phyloP scores from a whole-genome alignment of 1,284 basidiomycete species.

The Boletus mariae region DNA sequence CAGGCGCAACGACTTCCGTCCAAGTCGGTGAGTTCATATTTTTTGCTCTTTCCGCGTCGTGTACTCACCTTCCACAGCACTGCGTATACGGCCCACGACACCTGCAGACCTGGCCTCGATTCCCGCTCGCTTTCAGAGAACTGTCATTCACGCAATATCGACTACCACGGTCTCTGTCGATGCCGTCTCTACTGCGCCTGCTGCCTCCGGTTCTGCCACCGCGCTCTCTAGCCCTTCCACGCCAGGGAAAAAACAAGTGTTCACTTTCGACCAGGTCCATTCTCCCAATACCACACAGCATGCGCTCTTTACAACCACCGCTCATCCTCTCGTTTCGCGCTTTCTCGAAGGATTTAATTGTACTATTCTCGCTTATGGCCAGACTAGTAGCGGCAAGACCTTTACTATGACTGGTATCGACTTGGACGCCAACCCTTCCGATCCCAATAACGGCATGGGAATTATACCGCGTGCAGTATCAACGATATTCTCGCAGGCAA shows the following conservation, averaged over 20 bases:
- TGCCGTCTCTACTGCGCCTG: constrained; percentile 45
- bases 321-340: constrained; percentile 82
- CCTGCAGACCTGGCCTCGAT: constrained; percentile 80
- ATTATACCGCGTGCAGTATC: constrained; percentile 95
- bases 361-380: constrained; percentile 96
- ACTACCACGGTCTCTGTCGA: constrained; percentile 75
- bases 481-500: constrained; percentile 82
- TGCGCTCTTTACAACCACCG: constrained; percentile 80
- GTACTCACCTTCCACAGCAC: constrained; percentile 49
- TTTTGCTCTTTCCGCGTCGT: background rate
- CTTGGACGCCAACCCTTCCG: constrained; percentile 74
- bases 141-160: constrained; percentile 75
- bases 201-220: constrained; percentile 50
- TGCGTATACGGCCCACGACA: constrained; percentile 89
- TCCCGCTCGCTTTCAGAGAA: constrained; percentile 89
- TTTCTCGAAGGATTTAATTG: constrained; percentile 98
- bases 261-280: constrained; percentile 94
- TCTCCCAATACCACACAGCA: constrained; percentile 80
- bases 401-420: constrained; percentile 95
- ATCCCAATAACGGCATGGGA: constrained; percentile 78
- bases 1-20: constrained; percentile 68
- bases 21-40: constrained; percentile 70
- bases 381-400: constrained; percentile 96
- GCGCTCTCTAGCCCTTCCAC: constrained; percentile 36
- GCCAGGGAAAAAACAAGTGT: constrained; percentile 76